A percentile compares a stretch with the other conserved stretches of the same genome.
Evolutionary conservation across 192 early-diverging fungal species (phyloP).

Genomic region (Spizellomyces punctatus): DNA sequence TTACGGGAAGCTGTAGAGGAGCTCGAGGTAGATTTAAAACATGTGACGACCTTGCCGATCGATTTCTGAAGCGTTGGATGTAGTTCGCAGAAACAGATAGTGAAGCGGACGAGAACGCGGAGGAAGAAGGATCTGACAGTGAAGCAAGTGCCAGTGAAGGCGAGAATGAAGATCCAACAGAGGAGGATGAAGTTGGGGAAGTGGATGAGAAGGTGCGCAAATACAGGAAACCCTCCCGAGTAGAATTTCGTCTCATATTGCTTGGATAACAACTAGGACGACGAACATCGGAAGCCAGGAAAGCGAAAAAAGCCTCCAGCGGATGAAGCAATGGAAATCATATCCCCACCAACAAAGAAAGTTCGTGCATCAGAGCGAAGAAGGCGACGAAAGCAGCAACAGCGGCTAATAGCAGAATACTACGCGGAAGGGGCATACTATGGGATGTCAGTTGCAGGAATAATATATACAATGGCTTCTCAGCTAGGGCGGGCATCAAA

Average conservation of each 20-base stretch:
- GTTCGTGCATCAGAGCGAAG: constrained; percentile 12
- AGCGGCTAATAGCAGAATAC: constrained; percentile 69
- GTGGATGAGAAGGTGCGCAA: constrained; percentile 21
- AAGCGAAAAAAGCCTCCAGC: constrained; percentile 4
- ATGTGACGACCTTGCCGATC: constrained; percentile 7
- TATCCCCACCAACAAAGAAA: constrained; percentile 4
- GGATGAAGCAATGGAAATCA: not conserved
- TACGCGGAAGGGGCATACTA: constrained; percentile 79
- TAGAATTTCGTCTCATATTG: too few relatives aligned
- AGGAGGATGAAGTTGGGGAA: constrained; percentile 37
- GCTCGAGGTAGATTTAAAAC: constrained; percentile 53
- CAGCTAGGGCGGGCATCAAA: constrained; percentile 72
- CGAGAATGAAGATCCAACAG: constrained; percentile 42
- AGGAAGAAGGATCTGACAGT: constrained; percentile 25
- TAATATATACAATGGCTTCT: constrained; percentile 71
- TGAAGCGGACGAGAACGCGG: constrained; percentile 40
- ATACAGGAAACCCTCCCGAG: not conserved
- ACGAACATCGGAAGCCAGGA: not conserved
- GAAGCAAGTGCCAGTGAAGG: constrained; percentile 28
- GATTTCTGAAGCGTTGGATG: not conserved
- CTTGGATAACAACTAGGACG: not conserved
- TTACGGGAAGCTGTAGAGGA: constrained; percentile 70
- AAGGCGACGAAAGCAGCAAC: constrained; percentile 24
- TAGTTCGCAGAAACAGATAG: constrained; percentile 39
- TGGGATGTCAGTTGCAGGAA: constrained; percentile 73